Base-by-base conservation (phyloP, 2,329 filamentous ascomycete genomes). In the Sordariomycetes sp. region DNA sequence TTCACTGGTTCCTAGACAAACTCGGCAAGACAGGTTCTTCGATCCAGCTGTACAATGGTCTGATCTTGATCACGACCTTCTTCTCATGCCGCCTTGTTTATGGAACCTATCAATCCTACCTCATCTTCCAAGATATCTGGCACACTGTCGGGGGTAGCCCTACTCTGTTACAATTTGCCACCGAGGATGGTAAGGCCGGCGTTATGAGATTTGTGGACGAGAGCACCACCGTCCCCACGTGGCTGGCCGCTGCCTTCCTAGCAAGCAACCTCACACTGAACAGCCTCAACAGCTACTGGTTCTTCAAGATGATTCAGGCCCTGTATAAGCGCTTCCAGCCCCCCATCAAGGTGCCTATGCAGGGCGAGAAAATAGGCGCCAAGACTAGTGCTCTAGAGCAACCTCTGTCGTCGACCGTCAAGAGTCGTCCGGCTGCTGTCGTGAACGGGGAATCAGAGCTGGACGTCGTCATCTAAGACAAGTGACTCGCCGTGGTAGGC, bases 1-100 rank as follows among this genome's bases (percentile, higher is more conserved):
- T 92, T 67, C 89, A 95, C 75, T 95, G 89, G 89, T 94, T 94
- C 74, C 89, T 87, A 71, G 89, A 95, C 72, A 95, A 95, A 74
- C 74, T 92, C 59, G 79, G 82, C 65, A 84, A 90, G 77, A 94
- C 89, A 0, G 89, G 89, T 39, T 84, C 85, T 22, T 77, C 75
- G 56, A 70, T 82, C 25, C 89, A 94, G 72, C 78, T 91, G 32
- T 84, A 89, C 70, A 94, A 94, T 65, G 89, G 89, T 63, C 76
- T 90, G 60, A 65, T 81, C 58, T 80, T 94, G 3, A 80, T 92
- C 56, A 69, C 75, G 62, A 88, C 80, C 53, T 94, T 94, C 71
- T 90, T 91, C 72, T 79, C 75, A 61, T 87, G 85, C 68, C 87
- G 89, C 58, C 77, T 95, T 12, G 72, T 90, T 59, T 95, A 87